Base-by-base conservation (phyloP, 768 basidiomycete species). In the Kwoniella mangroviensis region DNA sequence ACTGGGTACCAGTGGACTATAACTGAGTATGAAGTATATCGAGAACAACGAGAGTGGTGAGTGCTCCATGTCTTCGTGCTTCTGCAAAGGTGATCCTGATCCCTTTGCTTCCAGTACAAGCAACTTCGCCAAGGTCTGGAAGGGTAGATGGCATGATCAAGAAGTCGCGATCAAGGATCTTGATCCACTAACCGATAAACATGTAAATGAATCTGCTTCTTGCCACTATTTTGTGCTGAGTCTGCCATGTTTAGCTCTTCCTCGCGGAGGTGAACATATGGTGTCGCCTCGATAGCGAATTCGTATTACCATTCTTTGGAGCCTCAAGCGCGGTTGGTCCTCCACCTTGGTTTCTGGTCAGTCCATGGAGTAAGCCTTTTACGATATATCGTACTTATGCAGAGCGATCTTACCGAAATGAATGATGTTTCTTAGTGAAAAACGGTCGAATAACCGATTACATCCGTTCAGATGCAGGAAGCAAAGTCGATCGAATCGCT, bases 341-440 rank as follows among this genome's bases (percentile, higher is more conserved):
- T 54, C 88, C 88, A 12, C 91, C 91, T 15, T 92, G 89, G 88
- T 92, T 91, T 83, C 86, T 91, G 60, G 91, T 94, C 60, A 89
- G 89, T 75, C 90, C 90, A 52, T 92, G 90, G 80, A 86, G 76
- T 78, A 45, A 68, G 76, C 59, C 11, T 12, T 43, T 40, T 0
- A 21, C 5, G 28, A 22, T 0, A 11, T 17, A 2, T 7, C 6
- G 6, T 28, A 17, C n/a, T n/a, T n/a, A 40, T 1, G 10, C 22
- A 40, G 40, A 42, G 24, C 34, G 53, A 34, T n/a, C 22, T 42
- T 57, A 56, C 52, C 34, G 34, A 24, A 69, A 19, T 53, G 6
- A 17, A 0, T 2, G 24, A 54, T 17, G 10, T 5, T 45, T 4
- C 42, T 21, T 61, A 77, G 74, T 87, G 83, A 83, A 87, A 71